Conservation (phyloP, 1,284 basidiomycete genomes). For the Austroboletus novae-zelandiae region DNA sequence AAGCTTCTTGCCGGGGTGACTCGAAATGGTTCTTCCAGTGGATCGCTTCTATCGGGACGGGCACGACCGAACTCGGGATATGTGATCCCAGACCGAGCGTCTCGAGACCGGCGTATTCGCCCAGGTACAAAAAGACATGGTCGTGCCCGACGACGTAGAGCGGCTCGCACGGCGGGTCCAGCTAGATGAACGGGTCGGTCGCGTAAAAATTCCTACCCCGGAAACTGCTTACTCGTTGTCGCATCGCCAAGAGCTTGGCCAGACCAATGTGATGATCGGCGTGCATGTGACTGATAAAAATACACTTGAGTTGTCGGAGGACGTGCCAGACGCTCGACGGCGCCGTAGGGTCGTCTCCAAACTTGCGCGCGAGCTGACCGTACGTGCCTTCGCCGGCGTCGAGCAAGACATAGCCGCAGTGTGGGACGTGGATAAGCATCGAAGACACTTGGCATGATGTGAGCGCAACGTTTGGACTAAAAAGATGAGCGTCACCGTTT, state of each 20-base stretch:
- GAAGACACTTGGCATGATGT: slow-evolving; percentile 57
- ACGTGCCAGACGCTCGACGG: slow-evolving; percentile 51
- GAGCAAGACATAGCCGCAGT: slow-evolving; percentile 71
- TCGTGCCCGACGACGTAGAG: slow-evolving; percentile 70
- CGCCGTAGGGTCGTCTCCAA: slow-evolving; percentile 54
- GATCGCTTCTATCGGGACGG: slow-evolving; percentile 54
- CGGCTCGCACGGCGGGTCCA: slow-evolving; percentile 56
- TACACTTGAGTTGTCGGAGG: slow-evolving; percentile 70
- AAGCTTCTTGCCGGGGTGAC: slow-evolving; percentile 9
- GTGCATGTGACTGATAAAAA: slow-evolving; percentile 91
- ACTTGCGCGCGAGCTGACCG: slow-evolving; percentile 83
- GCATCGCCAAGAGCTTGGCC: slow-evolving; percentile 69
- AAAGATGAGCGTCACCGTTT: slow-evolving; percentile 55
- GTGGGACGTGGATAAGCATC: slow-evolving; percentile 71
- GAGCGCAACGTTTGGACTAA: neutral
- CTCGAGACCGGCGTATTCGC: slow-evolving; percentile 64
- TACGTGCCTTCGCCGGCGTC: slow-evolving; percentile 92
- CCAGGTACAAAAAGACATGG: slow-evolving; percentile 58
- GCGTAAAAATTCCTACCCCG: too few species aligned
- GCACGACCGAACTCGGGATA: slow-evolving; percentile 49
- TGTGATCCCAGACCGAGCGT: slow-evolving; percentile 58
- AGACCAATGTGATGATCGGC: slow-evolving; percentile 93
- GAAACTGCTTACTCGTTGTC: slow-evolving; percentile 57
- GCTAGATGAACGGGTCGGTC: slow-evolving; percentile 34
- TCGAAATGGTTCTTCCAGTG: slow-evolving; percentile 42